phyloP scores from a whole-genome alignment of 257 asterid genomes.

The Fraxinus excelsior region DNA sequence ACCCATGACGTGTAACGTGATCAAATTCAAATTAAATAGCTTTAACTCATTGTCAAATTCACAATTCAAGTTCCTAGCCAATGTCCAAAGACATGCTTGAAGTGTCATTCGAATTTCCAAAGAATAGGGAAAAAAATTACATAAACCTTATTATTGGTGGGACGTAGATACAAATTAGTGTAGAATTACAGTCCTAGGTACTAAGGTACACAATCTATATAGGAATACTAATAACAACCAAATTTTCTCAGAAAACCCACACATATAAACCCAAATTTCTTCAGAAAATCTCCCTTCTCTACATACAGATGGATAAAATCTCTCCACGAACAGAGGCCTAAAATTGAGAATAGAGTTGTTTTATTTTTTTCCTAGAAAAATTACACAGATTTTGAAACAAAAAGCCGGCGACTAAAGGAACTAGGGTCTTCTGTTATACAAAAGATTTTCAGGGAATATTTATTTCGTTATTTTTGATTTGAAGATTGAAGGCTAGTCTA shows the following conservation, averaged over 20 bases:
- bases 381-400: slow-evolving; percentile 28
- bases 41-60: neutral
- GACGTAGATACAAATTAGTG: slow-evolving; percentile 20
- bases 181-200: neutral
- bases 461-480: slow-evolving; percentile 22
- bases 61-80: neutral
- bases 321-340: slow-evolving; percentile 19
- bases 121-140: neutral
- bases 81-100: neutral
- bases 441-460: slow-evolving; percentile 31
- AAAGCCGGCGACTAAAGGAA: slow-evolving; percentile 39
- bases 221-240: neutral
- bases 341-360: slow-evolving; percentile 12
- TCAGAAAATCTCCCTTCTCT: slow-evolving; percentile 27
- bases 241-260: neutral
- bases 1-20: too few species aligned
- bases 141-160: slow-evolving; percentile 4
- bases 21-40: neutral
- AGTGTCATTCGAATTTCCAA: neutral
- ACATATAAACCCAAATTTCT: slow-evolving; percentile 24
- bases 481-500: slow-evolving; percentile 27
- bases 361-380: slow-evolving; percentile 9
- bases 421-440: slow-evolving; percentile 22
- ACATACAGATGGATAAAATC: slow-evolving; percentile 1
- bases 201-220: neutral